Evolutionary conservation across 2,329 filamentous ascomycete genomes (phyloP).

Genomic region (Neopestalotiopsis rosae): DNA sequence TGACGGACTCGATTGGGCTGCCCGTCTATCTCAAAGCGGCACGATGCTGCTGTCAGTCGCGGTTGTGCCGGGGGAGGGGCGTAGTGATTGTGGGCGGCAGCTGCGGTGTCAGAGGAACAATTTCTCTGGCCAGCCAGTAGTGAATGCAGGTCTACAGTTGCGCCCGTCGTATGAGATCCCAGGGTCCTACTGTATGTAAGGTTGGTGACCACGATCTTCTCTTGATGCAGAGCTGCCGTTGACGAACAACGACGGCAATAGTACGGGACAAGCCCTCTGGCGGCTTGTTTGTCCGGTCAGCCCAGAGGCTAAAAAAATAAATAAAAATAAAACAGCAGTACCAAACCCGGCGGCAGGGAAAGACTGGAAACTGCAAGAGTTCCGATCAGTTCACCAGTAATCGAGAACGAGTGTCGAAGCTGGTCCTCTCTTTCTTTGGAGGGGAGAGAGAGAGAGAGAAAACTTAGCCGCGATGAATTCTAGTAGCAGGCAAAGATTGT

Average conservation of each 20-base stretch:
- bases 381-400: background rate
- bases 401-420: background rate
- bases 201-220: background rate
- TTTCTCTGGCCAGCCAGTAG: slow-evolving; percentile 2
- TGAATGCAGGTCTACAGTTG: background rate
- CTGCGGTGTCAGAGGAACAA: background rate
- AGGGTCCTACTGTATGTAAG: background rate
- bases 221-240: background rate
- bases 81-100: background rate
- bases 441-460: background rate
- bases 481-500: background rate
- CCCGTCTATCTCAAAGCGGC: background rate
- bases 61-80: background rate
- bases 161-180: background rate
- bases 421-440: background rate
- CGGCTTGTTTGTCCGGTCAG: background rate
- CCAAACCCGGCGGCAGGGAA: background rate
- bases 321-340: background rate
- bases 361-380: background rate
- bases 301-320: background rate
- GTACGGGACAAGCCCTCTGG: background rate
- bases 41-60: background rate
- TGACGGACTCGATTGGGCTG: background rate
- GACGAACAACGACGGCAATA: background rate
- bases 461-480: background rate